These are phyloP conservation scores for Hanseniaspora nectarophila DNA, from an alignment of 805 yeast genomes.

Conservation along the genomic window DNA sequence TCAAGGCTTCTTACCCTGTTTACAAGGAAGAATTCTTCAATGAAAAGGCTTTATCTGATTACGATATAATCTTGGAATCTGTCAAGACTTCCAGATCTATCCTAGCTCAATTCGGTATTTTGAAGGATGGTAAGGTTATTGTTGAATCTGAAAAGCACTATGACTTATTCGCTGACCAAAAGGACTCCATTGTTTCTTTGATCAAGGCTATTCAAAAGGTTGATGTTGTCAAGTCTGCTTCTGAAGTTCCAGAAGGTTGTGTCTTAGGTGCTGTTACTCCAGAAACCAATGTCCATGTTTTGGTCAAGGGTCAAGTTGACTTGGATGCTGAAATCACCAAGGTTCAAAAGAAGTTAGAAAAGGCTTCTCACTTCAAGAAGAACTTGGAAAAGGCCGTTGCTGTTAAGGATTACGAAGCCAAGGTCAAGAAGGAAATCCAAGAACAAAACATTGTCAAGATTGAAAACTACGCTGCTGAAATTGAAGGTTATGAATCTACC, in stretches of 20 bases:
- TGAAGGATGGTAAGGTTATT: conserved; percentile 76
- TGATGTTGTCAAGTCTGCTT: conserved; percentile 44
- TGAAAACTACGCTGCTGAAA: conserved; percentile 69
- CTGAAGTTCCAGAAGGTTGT: conserved; percentile 74
- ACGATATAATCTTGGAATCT: conserved; percentile 72
- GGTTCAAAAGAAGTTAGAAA: conserved; percentile 63
- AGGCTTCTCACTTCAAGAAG: conserved; percentile 47
- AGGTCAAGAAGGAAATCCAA: conserved; percentile 73
- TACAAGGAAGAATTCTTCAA: conserved; percentile 51
- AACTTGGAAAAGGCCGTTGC: conserved; percentile 57
- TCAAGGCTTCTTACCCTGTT: conserved; percentile 68
- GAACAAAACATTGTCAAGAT: conserved; percentile 58
- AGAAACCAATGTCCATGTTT: conserved; percentile 70
- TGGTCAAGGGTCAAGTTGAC: conserved; percentile 91
- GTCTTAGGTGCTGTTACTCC: conserved; percentile 74
- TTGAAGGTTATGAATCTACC: conserved; percentile 78
- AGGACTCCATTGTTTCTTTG: conserved; percentile 76
- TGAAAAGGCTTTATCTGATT: conserved; percentile 54
- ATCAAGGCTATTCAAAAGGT: conserved; percentile 81
- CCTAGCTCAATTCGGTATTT: conserved; percentile 77
- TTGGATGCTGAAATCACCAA: conserved; percentile 81
- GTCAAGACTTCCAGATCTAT: conserved; percentile 87
- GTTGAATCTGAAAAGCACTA: conserved; percentile 53
- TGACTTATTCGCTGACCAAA: conserved; percentile 54
- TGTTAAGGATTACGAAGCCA: conserved; percentile 67